These are phyloP conservation scores for Diversispora epigaea DNA, from an alignment of 192 early-diverging fungal genomes.

Conservation along the genomic window DNA sequence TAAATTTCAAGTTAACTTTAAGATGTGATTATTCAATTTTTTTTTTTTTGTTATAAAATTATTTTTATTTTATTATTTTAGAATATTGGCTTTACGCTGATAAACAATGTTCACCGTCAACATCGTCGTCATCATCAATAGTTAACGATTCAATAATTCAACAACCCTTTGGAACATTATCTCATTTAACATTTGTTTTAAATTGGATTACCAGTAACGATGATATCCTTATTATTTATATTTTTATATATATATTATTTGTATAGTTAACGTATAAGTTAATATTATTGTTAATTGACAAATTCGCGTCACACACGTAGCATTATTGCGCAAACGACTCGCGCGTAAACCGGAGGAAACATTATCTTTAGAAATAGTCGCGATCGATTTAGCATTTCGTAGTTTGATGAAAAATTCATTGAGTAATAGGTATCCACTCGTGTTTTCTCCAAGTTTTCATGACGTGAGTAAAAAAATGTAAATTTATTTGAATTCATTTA, in stretches of 20 bases:
- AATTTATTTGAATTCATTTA: neutral
- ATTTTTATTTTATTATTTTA: neutral
- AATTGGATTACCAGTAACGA: conserved; percentile 25
- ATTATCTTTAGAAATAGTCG: conserved; percentile 17
- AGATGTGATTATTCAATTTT: no score
- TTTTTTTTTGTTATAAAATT: no score
- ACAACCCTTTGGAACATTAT: conserved; percentile 4
- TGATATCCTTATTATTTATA: conserved; percentile 22
- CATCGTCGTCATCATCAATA: neutral
- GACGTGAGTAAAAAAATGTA: neutral
- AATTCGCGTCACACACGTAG: conserved; percentile 23
- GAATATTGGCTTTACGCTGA: conserved; percentile 25
- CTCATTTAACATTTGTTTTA: conserved; percentile 15
- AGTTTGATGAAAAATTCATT: conserved; percentile 23
- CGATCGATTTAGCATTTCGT: conserved; percentile 27
- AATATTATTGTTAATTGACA: conserved; percentile 2
- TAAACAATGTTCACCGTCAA: neutral
- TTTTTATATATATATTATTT: no score
- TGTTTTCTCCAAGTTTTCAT: conserved; percentile 18
- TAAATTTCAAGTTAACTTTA: no score
- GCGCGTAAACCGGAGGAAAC: neutral
- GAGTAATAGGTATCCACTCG: conserved; percentile 8
- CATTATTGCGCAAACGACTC: conserved; percentile 9
- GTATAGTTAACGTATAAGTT: neutral
- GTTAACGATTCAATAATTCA: neutral